Evolutionary conservation across 2,329 filamentous ascomycete genomes (phyloP).

Genomic region (Monosporascus sp.): DNA sequence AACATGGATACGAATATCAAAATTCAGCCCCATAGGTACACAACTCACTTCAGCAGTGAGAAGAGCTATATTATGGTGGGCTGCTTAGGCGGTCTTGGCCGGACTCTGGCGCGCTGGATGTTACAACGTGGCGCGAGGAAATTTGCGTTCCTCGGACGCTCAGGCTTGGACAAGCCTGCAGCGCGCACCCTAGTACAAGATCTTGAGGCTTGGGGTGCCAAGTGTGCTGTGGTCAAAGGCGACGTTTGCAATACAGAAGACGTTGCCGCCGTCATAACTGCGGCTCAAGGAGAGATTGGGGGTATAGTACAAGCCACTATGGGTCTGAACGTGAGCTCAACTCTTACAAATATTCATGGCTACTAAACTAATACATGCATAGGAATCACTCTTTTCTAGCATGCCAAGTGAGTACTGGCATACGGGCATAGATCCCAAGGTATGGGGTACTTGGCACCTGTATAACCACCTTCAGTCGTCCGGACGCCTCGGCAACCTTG

Average conservation of each 20-base stretch:
- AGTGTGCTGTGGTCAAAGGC: neutral
- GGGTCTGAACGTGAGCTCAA: neutral
- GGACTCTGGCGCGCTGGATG: neutral
- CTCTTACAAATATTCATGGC: neutral
- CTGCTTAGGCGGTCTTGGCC: conserved; percentile 2
- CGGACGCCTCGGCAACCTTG: neutral
- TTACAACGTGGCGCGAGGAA: neutral
- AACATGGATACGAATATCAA: neutral
- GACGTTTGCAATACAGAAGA: neutral
- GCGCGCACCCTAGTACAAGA: neutral
- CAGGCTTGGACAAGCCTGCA: neutral
- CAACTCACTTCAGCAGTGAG: neutral
- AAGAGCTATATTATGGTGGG: conserved; percentile 7
- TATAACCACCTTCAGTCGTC: neutral
- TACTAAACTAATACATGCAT: neutral
- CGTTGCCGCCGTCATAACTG: neutral
- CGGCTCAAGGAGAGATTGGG: neutral
- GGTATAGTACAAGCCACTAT: neutral
- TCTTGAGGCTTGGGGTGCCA: conserved; percentile 17
- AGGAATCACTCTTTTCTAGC: neutral
- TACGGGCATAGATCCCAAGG: neutral
- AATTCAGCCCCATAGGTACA: neutral
- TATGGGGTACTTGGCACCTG: neutral
- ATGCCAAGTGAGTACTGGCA: neutral
- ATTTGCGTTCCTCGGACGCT: neutral